A percentile compares a stretch with the other conserved stretches of the same genome.
Conservation (phyloP, 805 yeast species). For the Lipomyces yamanashiensis region DNA sequence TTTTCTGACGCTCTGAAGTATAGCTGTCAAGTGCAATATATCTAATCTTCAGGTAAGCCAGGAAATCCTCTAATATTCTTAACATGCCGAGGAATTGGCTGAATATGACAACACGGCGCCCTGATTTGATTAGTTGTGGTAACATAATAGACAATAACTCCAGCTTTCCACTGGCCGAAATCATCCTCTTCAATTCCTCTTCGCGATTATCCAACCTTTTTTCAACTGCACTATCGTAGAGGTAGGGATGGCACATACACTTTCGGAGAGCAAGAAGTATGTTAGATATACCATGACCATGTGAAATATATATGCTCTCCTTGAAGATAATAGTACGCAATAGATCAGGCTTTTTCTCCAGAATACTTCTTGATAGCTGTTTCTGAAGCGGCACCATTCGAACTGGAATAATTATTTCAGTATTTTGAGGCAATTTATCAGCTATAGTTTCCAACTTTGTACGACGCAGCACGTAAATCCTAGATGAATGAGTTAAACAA, state of each 20-base stretch:
- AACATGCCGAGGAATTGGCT: constrained; percentile 82
- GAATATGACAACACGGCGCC: constrained; percentile 77
- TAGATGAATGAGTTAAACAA: constrained; percentile 43
- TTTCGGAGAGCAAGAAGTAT: constrained; percentile 82
- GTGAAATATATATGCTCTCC: constrained; percentile 48
- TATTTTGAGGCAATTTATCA: constrained; percentile 74
- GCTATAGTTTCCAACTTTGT: constrained; percentile 77
- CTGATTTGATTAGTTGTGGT: constrained; percentile 48
- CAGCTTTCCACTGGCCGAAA: constrained; percentile 81
- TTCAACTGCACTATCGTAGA: constrained; percentile 79
- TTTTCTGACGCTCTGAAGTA: constrained; percentile 63
- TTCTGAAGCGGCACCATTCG: constrained; percentile 66
- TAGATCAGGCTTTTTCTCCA: constrained; percentile 69
- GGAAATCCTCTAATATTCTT: constrained; percentile 79
- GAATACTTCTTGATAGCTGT: constrained; percentile 58
- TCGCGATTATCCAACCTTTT: constrained; percentile 63
- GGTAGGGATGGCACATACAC: constrained; percentile 87
- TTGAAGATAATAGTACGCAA: constrained; percentile 56
- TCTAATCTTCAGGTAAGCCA: constrained; percentile 54
- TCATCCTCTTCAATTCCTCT: constrained; percentile 63
- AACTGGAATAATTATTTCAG: constrained; percentile 81
- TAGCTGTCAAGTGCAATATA: constrained; percentile 61
- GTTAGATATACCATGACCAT: constrained; percentile 61
- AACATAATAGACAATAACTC: constrained; percentile 64
- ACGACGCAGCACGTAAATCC: constrained; percentile 84